Conservation (phyloP, 2,329 filamentous ascomycete genomes). For the Zalaria obscura region DNA sequence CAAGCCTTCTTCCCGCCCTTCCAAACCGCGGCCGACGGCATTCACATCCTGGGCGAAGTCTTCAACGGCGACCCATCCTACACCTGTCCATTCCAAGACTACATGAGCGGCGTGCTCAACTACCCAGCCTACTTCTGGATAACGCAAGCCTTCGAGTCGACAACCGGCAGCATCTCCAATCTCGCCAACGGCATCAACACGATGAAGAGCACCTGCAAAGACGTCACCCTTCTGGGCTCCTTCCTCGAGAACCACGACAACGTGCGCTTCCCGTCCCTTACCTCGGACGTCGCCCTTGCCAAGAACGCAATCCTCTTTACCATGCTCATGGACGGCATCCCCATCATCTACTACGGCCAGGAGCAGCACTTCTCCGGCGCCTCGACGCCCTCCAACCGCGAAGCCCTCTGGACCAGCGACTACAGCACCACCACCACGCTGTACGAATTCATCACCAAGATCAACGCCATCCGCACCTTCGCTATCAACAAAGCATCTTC, state of each 20-base stretch:
- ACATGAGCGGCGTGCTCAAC: constrained; percentile 29
- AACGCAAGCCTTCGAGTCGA: constrained; percentile 21
- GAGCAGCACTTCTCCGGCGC: constrained; percentile 25
- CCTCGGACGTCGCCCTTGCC: constrained; percentile 19
- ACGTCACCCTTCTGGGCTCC: constrained; percentile 21
- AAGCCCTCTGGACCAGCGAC: constrained; percentile 22
- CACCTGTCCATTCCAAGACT: constrained; percentile 26
- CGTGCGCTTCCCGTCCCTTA: constrained; percentile 23
- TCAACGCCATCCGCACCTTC: constrained; percentile 29
- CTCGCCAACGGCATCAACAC: constrained; percentile 20
- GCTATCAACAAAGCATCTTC: constrained; percentile 22
- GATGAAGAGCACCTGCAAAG: constrained; percentile 20
- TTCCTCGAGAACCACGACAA: constrained; percentile 29
- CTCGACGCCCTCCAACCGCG: constrained; percentile 19
- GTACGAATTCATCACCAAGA: constrained; percentile 22
- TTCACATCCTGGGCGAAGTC: constrained; percentile 31
- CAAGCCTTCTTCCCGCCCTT: constrained; percentile 24
- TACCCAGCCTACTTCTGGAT: constrained; percentile 28
- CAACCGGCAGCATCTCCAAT: constrained; percentile 20
- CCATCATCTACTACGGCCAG: constrained; percentile 28
- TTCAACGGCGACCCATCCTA: constrained; percentile 19
- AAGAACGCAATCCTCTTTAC: constrained; percentile 25
- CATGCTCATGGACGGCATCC: constrained; percentile 27
- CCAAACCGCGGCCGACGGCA: constrained; percentile 12
- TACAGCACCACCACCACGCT: constrained; percentile 26